phyloP scores from a whole-genome alignment of 257 asterid species.

The Ocimum tenuiflorum region DNA sequence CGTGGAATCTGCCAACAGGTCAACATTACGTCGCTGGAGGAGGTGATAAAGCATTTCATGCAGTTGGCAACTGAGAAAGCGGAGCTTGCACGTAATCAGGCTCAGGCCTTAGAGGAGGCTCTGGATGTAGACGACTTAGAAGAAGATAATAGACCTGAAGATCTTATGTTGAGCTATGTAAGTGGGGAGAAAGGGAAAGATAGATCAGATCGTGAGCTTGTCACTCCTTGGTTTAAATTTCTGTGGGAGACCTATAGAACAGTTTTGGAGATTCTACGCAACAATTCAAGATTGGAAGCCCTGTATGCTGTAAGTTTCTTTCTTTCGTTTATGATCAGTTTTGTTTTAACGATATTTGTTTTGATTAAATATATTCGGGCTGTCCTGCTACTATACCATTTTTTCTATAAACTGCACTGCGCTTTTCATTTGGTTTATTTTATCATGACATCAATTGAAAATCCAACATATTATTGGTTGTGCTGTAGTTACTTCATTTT shows the following conservation, averaged over 20 bases:
- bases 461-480: neutral
- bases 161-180: slow-evolving; percentile 88
- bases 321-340: neutral
- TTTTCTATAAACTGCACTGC: too few species aligned
- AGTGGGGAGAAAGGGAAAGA: slow-evolving; percentile 97
- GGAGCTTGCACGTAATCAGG: slow-evolving; percentile 73
- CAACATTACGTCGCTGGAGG: slow-evolving; percentile 75
- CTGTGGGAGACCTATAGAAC: slow-evolving; percentile 25
- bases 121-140: slow-evolving; percentile 85
- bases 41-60: slow-evolving; percentile 95
- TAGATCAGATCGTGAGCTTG: slow-evolving; percentile 83
- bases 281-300: slow-evolving; percentile 22
- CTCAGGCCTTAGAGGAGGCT: slow-evolving; percentile 85
- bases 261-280: slow-evolving; percentile 17
- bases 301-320: slow-evolving; percentile 18
- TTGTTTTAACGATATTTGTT: too few species aligned
- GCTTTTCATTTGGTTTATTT: neutral
- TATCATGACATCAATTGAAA: neutral
- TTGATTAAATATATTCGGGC: too few species aligned
- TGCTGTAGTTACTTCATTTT: neutral
- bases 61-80: slow-evolving; percentile 88
- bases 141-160: slow-evolving; percentile 94
- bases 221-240: slow-evolving; percentile 26
- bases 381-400: too few species aligned
- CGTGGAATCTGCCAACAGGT: slow-evolving; percentile 95